Base-by-base conservation (phyloP, 2,329 filamentous ascomycete species). In the Aspergillus novofumigatus region DNA sequence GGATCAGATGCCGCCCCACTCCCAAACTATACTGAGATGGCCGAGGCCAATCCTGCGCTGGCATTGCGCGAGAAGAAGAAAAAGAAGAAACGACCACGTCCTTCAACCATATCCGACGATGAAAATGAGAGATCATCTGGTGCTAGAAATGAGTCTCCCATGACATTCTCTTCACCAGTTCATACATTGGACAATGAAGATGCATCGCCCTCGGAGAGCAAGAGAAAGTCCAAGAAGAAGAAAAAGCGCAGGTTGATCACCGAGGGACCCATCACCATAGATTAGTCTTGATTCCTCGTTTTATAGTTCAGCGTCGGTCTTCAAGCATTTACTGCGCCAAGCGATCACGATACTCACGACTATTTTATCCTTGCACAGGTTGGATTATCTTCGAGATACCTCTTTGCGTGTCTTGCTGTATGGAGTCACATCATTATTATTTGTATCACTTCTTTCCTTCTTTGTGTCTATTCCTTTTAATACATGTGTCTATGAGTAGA, bases 151-250 rank as follows among this genome's bases (percentile, higher is more conserved):
- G 59, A 50, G 44, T 61, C 59, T 20, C 57, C 57, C 20, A 32
- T 38, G n/a, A 47, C 32, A 4, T 44, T 52, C 23, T 51, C 51
- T 1, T 50, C 54, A 8, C 38, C 42, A 20, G 52, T n/a, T 28
- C 50, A 49, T n/a, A 23, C 52, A 4, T 42, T 48, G 25, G 45
- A 53, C 4, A 9, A 47, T 29, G 44, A 57, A 11, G 48, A 25
- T 20, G 50, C 53, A 1, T 47, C 47, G 9, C 44, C 44, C 9
- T 42, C 44, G 4, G 41, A 59, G 42, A 50, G 42, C 38, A 64
- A 51, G 32, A 68, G 59, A 10, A 52, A 21, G 8, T 57, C 60
- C n/a, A 62, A 55, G 51, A 66, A 65, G 45, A 61, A 59, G 52
- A 61, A 61, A 54, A 64, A 58, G 42, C 55, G 56, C 35, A 59